These are phyloP conservation scores for Umbelopsis isabellina DNA, from an alignment of 192 early-diverging fungal genomes.

Conservation along the genomic window DNA sequence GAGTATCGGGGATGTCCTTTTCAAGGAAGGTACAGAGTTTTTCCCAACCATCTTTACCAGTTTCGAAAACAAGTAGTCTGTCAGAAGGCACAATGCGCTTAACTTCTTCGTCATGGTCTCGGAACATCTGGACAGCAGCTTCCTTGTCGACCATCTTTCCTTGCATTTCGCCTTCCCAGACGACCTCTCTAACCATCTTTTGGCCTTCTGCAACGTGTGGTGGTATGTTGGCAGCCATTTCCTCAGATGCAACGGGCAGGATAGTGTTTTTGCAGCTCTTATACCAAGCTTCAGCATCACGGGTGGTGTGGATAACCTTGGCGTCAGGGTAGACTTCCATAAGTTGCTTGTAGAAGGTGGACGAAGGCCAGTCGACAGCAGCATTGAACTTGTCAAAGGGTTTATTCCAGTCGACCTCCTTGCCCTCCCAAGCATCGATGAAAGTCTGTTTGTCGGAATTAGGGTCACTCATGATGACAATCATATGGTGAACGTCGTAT, in stretches of 20 bases:
- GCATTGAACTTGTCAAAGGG: slow-evolving; percentile 23
- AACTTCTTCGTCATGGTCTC: slow-evolving; percentile 31
- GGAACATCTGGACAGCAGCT: slow-evolving; percentile 9
- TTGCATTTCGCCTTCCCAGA: not conserved
- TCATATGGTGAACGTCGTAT: slow-evolving; percentile 30
- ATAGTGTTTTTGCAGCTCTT: slow-evolving; percentile 5
- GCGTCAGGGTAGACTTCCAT: slow-evolving; percentile 29
- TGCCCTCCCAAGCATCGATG: slow-evolving; percentile 3
- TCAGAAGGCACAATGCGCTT: slow-evolving; percentile 25
- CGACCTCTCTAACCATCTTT: not conserved
- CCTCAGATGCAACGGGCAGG: not conserved
- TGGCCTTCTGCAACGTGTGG: not conserved
- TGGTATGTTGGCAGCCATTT: not conserved
- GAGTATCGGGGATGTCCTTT: slow-evolving; percentile 27
- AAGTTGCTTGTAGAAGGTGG: slow-evolving; percentile 25
- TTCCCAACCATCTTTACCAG: slow-evolving; percentile 34
- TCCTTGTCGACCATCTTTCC: slow-evolving; percentile 2
- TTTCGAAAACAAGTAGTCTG: slow-evolving; percentile 23
- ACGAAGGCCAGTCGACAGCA: slow-evolving; percentile 26
- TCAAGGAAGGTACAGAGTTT: slow-evolving; percentile 31
- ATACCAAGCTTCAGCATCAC: slow-evolving; percentile 29
- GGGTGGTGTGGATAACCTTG: slow-evolving; percentile 30
- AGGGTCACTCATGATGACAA: slow-evolving; percentile 16
- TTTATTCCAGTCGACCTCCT: slow-evolving; percentile 24
- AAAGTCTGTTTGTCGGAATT: not conserved